phyloP scores from a whole-genome alignment of 2,329 filamentous ascomycete species.

The Botryotinia narcissicola region DNA sequence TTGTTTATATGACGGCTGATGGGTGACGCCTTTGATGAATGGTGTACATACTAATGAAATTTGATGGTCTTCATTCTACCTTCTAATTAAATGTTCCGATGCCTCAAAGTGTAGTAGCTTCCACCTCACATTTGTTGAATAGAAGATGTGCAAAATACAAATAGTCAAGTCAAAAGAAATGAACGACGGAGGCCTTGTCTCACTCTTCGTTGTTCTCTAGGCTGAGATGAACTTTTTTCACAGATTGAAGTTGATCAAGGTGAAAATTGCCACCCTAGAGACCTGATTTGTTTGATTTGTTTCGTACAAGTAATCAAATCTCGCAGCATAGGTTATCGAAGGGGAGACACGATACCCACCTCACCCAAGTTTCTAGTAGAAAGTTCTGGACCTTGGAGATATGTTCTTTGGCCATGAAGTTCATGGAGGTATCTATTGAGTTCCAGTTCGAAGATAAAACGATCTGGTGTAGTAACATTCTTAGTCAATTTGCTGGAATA shows the following conservation, averaged over 20 bases:
- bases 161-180: not conserved
- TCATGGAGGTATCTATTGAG: not conserved
- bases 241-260: not conserved
- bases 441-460: not conserved
- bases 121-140: not conserved
- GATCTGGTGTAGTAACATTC: not conserved
- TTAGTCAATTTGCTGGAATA: not conserved
- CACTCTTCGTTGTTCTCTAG: not conserved
- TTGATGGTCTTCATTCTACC: not conserved
- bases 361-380: not conserved
- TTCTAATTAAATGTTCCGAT: not conserved
- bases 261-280: not conserved
- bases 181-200: not conserved
- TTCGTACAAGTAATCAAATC: not conserved
- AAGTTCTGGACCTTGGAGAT: not conserved
- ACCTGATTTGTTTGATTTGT: not conserved
- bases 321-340: not conserved
- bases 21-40: not conserved
- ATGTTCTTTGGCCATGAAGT: not conserved
- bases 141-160: not conserved
- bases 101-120: not conserved
- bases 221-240: not conserved
- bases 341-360: fast-evolving
- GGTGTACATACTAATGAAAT: not conserved
- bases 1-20: not conserved